Percentiles rank a stretch among this genome's conserved stretches.
Conservation (phyloP, 202 grass and related monocot species). For the Eragrostis tef region DNA sequence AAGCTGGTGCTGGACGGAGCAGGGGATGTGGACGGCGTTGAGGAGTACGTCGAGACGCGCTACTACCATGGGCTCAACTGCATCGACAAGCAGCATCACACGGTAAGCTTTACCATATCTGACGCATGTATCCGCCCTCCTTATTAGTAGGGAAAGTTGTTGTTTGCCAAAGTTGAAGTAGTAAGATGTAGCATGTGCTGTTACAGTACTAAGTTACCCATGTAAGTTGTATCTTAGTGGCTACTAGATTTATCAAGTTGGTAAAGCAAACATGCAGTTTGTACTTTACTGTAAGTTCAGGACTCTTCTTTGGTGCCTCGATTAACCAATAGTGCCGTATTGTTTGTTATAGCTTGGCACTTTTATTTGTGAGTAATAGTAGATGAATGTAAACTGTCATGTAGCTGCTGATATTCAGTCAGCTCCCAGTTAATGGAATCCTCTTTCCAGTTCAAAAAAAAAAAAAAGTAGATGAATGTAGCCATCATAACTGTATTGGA, state of each 20-base stretch:
- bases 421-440: too few species aligned
- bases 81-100: slow-evolving; percentile 94
- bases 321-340: not conserved
- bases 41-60: slow-evolving; percentile 82
- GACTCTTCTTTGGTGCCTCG: not conserved
- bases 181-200: not conserved
- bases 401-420: too few species aligned
- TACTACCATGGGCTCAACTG: slow-evolving; percentile 74
- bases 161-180: not conserved
- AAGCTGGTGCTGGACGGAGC: slow-evolving; percentile 69
- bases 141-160: not conserved
- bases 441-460: too few species aligned
- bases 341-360: not conserved
- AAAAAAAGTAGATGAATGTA: too few species aligned
- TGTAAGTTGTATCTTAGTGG: too few species aligned
- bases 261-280: not conserved
- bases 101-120: slow-evolving; percentile 46
- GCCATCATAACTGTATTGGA: too few species aligned
- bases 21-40: slow-evolving; percentile 47
- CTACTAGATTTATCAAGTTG: not conserved
- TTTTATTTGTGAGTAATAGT: too few species aligned
- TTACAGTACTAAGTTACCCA: not conserved
- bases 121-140: not conserved
- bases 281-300: not conserved
- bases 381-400: too few species aligned